Evolutionary conservation across 2,329 filamentous ascomycete genomes (phyloP), one percentile per base, ranked within the genome.

Genomic region (Emmonsiellopsis sp.): DNA sequence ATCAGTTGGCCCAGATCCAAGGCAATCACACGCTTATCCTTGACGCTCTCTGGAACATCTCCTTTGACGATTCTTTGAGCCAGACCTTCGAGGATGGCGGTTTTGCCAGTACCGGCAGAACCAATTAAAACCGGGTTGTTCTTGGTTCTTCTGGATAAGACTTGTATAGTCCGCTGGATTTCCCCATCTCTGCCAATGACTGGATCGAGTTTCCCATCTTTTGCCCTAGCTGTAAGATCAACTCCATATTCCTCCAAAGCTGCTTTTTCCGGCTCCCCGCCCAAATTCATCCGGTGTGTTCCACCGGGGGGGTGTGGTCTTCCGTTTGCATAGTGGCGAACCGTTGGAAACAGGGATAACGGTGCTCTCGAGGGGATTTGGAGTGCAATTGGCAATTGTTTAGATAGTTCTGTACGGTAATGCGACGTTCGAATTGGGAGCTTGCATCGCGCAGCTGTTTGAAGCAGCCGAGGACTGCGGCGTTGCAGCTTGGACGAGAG

Each of bases 71-170:
- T 97, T 40, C 93, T 80, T 65, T 93, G 82, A 8, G 92, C 91
- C 40, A 97, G 75, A 1, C 92, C 92, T 71, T 97, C 92, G 2
- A 96, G 74, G 50, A 96, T 88, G 1, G 92, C 91, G 5, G 92
- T 97, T 74, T 97, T 97, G 56, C 92, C 92, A 0, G 89, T 95
- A 60, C 91, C 92, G 7, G 90, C 88, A 46, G 84, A 85, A 57
- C 92, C 92, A 55, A 96, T 95, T n/a, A 96, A 74, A 0, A 96
- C 91, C 0, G 92, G 92, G 60, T 95, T 95, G 62, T 96, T 97
- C 71, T 97, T 97, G 6, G 93, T 97, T 56, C 93, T 79, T 58
- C 93, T 79, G 13, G 91, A 96, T 1, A 98, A 73, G 9, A 98
- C 87, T 65, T 97, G 93, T 55, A 97, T 96, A 0, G 91, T 95